Evolutionary conservation across 2,329 filamentous ascomycete species (phyloP), one percentile per base, ranked within the genome.

Genomic region (Scedosporium apiospermum): DNA sequence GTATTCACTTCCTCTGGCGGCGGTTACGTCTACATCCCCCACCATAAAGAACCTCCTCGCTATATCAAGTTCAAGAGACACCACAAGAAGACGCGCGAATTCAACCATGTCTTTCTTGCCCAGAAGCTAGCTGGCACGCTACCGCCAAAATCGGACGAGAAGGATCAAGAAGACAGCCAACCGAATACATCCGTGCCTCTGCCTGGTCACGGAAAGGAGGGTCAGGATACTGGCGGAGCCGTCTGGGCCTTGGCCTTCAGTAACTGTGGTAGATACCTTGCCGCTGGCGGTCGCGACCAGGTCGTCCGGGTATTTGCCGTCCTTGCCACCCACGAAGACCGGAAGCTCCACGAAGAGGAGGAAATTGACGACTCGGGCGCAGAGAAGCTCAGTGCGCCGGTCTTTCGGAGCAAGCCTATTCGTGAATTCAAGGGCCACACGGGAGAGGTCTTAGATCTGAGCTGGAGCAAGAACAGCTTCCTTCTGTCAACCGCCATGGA

Each of bases 381-480:
- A 9, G 84, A 88, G 66, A 86, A 85, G 65, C 78, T 98, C 57
- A 96, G 90, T 68, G 93, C 95, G 1, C 93, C 93, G 2, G 93
- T 99, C 0, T 98, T 99, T 71, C 86, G 87, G 66, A 84, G 85
- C 59, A 89, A 90, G 69, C 90, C 93, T 0, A 73, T 90, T 9
- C 84, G 88, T 62, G 89, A 96, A 70, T 97, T 95, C 66, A 77
- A 83, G 62, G 93, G 92, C 4, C 95, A 99, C 71, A 88, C 85
- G 0, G 88, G 89, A 16, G 93, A 96, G 67, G 86, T 99, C 5
- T 77, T 99, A 66, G 93, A 96, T 71, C 74, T 99, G 64, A 96
- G 91, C 72, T 99, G 95, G 95, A 98, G 93, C 78, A 99, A 98
- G 80, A 99, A 99, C 75, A 96, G 96, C 73, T 99, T 99, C 68